A percentile compares a stretch with the other conserved stretches of the same genome.
Evolutionary conservation across 2,329 filamentous ascomycete genomes (phyloP).

Genomic region (Fusarium sp.): DNA sequence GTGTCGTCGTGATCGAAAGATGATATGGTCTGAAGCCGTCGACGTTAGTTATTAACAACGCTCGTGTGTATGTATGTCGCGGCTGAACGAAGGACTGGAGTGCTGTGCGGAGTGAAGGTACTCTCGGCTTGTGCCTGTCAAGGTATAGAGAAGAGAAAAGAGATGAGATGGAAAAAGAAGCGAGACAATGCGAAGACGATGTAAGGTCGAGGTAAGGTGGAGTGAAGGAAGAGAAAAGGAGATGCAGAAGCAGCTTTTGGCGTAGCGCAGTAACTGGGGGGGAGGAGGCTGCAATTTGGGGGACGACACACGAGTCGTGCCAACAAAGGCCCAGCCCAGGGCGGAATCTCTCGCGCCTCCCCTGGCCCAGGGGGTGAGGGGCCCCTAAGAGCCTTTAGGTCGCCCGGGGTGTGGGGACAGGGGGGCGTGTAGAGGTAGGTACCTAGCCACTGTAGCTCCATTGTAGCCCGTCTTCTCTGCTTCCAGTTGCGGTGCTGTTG

Average conservation of each 20-base stretch:
- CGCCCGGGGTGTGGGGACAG: slow-evolving; percentile 30
- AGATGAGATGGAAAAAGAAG: slow-evolving; percentile 42
- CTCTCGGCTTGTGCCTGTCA: slow-evolving; percentile 36
- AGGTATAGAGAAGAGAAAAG: slow-evolving; percentile 42
- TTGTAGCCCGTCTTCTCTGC: neutral
- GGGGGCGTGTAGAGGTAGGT: slow-evolving; percentile 31
- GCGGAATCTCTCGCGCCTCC: slow-evolving; percentile 50
- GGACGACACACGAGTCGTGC: slow-evolving; percentile 51
- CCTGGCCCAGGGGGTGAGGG: slow-evolving; percentile 48
- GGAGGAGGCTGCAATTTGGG: slow-evolving; percentile 49
- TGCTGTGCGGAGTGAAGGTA: slow-evolving; percentile 27
- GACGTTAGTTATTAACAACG: slow-evolving; percentile 36
- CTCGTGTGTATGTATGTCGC: slow-evolving; percentile 32
- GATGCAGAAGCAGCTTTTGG: slow-evolving; percentile 49
- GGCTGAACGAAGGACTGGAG: slow-evolving; percentile 38
- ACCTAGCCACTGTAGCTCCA: neutral
- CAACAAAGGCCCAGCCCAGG: slow-evolving; percentile 48
- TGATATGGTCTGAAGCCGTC: slow-evolving; percentile 27
- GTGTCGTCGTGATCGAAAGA: slow-evolving; percentile 36
- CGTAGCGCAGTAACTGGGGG: slow-evolving; percentile 46
- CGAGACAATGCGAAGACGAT: slow-evolving; percentile 43
- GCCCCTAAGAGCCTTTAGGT: slow-evolving; percentile 32
- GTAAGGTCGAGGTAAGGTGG: slow-evolving; percentile 43
- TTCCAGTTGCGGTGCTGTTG: too few species aligned
- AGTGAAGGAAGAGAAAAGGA: slow-evolving; percentile 50